Base-by-base conservation (phyloP, 768 basidiomycete species). In the Lanmaoa pseudosensibilis region DNA sequence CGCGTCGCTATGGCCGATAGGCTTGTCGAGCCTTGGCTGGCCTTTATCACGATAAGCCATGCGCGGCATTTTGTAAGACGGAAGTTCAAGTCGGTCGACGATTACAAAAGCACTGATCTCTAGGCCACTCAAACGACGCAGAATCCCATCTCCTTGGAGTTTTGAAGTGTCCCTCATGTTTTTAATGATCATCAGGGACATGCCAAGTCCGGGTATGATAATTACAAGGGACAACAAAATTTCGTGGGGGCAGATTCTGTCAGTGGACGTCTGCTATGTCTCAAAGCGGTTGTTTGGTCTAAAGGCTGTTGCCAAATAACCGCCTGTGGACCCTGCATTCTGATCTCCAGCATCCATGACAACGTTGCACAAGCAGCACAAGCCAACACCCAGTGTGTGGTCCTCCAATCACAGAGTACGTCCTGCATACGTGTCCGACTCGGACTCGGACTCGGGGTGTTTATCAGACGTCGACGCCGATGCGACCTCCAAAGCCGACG, bases 321-420 rank as follows among this genome's bases (percentile, higher is more conserved):
- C 55, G 36, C 39, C 11, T 32, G 32, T 8, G 10, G 18, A 46
- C 33, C 44, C 27, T 33, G 19, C 12, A 21, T 18, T 19, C 18
- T 27, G 27, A 6, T 37, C 19, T 37, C 34, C 15, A 5, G 38
- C 38, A 27, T 37, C 55, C 56, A 59, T 40, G 43, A 8, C 49
- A 9, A 39, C 40, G 16, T 5, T 30, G 2, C 55, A 15, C 15
- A 32, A 54, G n/a, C 49, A 23, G 11, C 23, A 18, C 18, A 10
- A 19, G 19, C 10, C 40, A 25, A 18, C 41, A 23, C 15, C 46
- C 32, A 33, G 5, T 8, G 45, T 53, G 51, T 76, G 75, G 75
- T 64, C 71, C 10, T 70, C 67, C 56, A 68, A 58, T 36, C 61
- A 66, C 48, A 66, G 73, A 40, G 32, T 38, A 3, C 57, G 46